Conservation (phyloP, 2,329 filamentous ascomycete species). For the Fusarium tanahbumbuense region DNA sequence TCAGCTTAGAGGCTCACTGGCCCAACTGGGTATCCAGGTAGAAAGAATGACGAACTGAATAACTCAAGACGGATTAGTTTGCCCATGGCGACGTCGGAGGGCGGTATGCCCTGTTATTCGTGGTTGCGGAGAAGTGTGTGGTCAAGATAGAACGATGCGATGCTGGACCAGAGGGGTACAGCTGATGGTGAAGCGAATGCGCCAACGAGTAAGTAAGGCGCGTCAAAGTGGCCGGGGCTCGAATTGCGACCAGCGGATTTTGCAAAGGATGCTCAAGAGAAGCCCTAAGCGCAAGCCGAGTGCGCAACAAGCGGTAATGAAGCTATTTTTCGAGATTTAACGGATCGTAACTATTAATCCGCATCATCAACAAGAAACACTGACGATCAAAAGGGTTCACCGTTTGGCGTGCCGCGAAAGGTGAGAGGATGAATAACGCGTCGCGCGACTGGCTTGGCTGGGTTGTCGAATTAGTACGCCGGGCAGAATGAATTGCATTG, state of each 20-base stretch:
- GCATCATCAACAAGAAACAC: conserved; percentile 23
- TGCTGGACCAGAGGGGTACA: conserved; percentile 31
- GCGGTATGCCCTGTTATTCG: conserved; percentile 29
- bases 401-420: conserved; percentile 33
- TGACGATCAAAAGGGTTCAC: conserved; percentile 7
- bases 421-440: conserved; percentile 41
- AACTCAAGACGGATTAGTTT: conserved; percentile 96
- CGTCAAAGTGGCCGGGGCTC: conserved; percentile 39
- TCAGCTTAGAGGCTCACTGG: conserved; percentile 27
- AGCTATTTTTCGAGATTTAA: conserved; percentile 21
- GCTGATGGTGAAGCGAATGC: conserved; percentile 39
- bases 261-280: conserved; percentile 12
- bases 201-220: conserved; percentile 30
- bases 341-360: conserved; percentile 4
- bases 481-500: not conserved
- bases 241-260: conserved; percentile 37
- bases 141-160: conserved; percentile 15
- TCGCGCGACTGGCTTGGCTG: conserved; percentile 39
- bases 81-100: conserved; percentile 74
- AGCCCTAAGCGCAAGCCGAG: not conserved
- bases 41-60: conserved; percentile 73
- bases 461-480: conserved; percentile 16
- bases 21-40: not conserved
- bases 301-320: conserved; percentile 1
- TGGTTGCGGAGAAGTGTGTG: conserved; percentile 6